Evolutionary conservation across 129 eudicot genomes (phyloP), one percentile per base, ranked within the genome.

Genomic region (Artemisia tridentata): DNA sequence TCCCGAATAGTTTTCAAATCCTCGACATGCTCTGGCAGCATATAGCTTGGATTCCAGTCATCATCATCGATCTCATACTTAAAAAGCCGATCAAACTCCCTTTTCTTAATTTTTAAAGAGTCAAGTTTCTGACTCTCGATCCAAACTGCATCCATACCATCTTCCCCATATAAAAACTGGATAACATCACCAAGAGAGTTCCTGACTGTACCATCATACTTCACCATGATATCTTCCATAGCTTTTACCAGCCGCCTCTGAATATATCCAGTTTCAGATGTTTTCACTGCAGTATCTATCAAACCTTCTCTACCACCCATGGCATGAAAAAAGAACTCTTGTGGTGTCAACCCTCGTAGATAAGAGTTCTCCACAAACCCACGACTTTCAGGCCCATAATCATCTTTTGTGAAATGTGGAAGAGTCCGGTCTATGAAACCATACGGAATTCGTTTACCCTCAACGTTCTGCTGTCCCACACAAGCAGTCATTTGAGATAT

Each of bases 181-280:
- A 38, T 38, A 38, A 38, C 45, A 38, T 38, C 45, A 38, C 45
- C 45, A 38, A 38, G 45, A 38, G 45, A 38, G 45, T 38, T 38
- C 45, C 45, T 38, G 11, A 38, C 45, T 7, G 45, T 38, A 38
- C 45, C 45, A 38, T 38, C 45, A 2, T 38, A 38, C 45, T 38
- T 38, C 45, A 38, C 45, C 45, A 38, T 38, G 45, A 38, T 38
- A 38, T 38, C 45, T 38, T 38, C 45, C 45, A 38, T 38, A 38
- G 45, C 45, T 38, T 38, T 38, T 38, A 38, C 45, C 45, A 38
- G 45, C 45, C 45, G 11, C 45, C 45, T 38, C 72, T 91, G 98
- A 41, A 91, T 91, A 66, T 91, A 91, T 7, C 98, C 98, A 63
- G 98, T 91, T 84, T 91, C 98, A 57, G 98, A 91, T 74, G 98